phyloP scores from a whole-genome alignment of 331 rosid genomes.

The Malus hybrid region DNA sequence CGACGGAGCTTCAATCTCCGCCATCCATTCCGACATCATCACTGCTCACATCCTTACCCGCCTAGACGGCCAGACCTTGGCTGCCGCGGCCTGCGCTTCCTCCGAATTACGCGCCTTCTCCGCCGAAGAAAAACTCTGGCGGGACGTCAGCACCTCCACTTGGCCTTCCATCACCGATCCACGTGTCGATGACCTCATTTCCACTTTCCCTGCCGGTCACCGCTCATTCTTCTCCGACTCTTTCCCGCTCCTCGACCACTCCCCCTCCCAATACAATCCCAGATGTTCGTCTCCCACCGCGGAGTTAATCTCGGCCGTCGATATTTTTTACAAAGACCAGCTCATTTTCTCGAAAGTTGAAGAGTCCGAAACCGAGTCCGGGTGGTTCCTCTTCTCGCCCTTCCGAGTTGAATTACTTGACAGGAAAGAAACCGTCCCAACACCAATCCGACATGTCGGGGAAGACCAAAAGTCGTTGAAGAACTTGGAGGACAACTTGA shows the following conservation, averaged over 20 bases:
- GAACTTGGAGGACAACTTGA: conserved; percentile 41
- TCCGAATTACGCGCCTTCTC: conserved; percentile 48
- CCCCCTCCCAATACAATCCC: background rate
- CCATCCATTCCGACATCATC: conserved; percentile 54
- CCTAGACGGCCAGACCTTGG: conserved; percentile 65
- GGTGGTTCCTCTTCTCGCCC: conserved; percentile 62
- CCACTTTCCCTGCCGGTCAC: conserved; percentile 50
- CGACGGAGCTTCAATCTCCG: conserved; percentile 19
- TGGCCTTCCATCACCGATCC: conserved; percentile 73
- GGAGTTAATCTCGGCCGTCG: conserved; percentile 65
- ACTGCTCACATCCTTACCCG: conserved; percentile 60
- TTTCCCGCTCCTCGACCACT: conserved; percentile 40
- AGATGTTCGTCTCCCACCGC: background rate
- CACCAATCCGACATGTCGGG: conserved; percentile 19
- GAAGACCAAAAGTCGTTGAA: conserved; percentile 26
- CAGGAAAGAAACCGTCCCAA: conserved; percentile 42
- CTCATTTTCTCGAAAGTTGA: conserved; percentile 47
- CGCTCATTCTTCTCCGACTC: conserved; percentile 67
- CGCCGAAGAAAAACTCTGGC: conserved; percentile 57
- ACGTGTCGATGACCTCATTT: conserved; percentile 19
- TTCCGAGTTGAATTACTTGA: conserved; percentile 54
- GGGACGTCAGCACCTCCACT: conserved; percentile 25
- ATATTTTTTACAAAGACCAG: conserved; percentile 38
- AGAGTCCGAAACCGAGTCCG: conserved; percentile 29
- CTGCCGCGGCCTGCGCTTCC: conserved; percentile 43